Base-by-base conservation (phyloP, 2,329 filamentous ascomycete genomes). In the Coniochaeta prunicola region DNA sequence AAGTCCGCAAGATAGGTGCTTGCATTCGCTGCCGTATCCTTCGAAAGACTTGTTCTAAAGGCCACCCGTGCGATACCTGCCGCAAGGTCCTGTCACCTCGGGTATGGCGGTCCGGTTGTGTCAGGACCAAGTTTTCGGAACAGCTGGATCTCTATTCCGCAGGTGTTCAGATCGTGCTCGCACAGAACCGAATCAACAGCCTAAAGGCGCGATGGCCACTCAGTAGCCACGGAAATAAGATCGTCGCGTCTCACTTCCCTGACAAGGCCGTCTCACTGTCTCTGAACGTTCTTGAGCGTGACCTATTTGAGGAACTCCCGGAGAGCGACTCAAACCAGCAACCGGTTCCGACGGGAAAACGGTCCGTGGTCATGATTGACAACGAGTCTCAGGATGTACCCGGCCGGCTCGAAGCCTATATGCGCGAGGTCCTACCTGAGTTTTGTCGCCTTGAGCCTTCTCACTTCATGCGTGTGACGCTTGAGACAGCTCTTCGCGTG, bases 21-120 rank as follows among this genome's bases (percentile, higher is more conserved):
- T 88, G 85, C 64, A 86, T 87, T 57, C 76, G 85, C 50, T 88
- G 85, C 65, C 79, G 84, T 38, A 87, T 88, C 61, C 71, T 88
- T 36, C 79, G 85, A 59, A 88, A 88, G 71, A 85, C 83, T 1
- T 88, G 85, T 65, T 85, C 83, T n/a, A 80, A 79, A 60, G 85
- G 83, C 33, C 81, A 78, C 7, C 84, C 85, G 0, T 88, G 85
- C 63, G 79, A 82, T 57, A 84, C 84, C 1, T 88, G 85, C 62
- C 79, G 80, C 61, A 86, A 84, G 65, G 84, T 88, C 0, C 72
- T 87, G 40, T 79, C 81, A 3, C 84, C 85, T 0, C 78, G 85
- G 9, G 78, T 88, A n/a, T 88, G 85, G 85, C 81, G 80, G 60
- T 81, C 80, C 2, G 82, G 83, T 10, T 88, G 85, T 65, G 80